These are phyloP conservation scores for Arachis hypogaea DNA, from an alignment of 306 rosid genomes.

Conservation along the genomic window DNA sequence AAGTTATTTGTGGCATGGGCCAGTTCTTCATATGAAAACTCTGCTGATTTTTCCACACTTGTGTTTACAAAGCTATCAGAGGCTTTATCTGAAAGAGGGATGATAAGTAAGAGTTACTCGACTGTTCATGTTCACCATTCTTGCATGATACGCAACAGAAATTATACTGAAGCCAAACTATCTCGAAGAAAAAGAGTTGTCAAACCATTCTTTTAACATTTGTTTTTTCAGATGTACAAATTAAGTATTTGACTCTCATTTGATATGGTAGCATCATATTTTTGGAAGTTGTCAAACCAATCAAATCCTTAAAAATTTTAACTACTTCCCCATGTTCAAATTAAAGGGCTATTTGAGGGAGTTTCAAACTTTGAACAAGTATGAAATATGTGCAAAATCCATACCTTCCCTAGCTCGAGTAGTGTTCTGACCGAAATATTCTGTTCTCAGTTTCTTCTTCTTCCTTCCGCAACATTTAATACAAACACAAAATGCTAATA, in stretches of 20 bases:
- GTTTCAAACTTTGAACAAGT: not conserved
- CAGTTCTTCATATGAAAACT: conserved; percentile 81
- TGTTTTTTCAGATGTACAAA: too few relatives aligned
- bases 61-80: conserved; percentile 45
- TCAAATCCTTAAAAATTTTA: too few relatives aligned
- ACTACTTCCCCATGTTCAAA: too few relatives aligned
- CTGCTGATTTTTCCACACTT: conserved; percentile 70
- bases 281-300: too few relatives aligned
- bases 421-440: conserved; percentile 37
- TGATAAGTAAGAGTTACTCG: conserved; percentile 1
- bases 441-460: conserved; percentile 35
- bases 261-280: too few relatives aligned
- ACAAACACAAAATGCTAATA: conserved; percentile 48
- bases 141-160: too few relatives aligned
- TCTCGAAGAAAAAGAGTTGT: too few relatives aligned
- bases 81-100: conserved; percentile 44
- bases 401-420: conserved; percentile 46
- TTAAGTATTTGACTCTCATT: too few relatives aligned
- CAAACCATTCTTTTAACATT: too few relatives aligned
- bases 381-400: conserved; percentile 19
- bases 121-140: too few relatives aligned
- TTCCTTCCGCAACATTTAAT: conserved; percentile 49
- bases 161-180: too few relatives aligned
- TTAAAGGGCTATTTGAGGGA: too few relatives aligned
- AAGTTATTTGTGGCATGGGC: conserved; percentile 81